Evolutionary conservation across 257 asterid species (phyloP).

Genomic region (Euphrasia confusa): DNA sequence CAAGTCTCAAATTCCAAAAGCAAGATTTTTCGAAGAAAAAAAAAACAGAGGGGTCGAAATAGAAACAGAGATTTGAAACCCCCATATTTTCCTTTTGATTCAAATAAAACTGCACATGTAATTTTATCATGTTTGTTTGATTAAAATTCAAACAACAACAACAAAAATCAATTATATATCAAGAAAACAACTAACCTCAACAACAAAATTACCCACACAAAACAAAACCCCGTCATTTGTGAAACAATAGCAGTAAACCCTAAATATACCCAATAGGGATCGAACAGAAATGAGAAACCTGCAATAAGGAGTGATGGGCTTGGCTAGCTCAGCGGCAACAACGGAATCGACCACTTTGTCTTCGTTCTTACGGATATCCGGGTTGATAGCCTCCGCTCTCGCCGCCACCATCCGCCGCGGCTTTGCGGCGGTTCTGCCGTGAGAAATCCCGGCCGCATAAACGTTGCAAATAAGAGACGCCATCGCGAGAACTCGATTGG

Average conservation of each 20-base stretch:
- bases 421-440: conserved; percentile 26
- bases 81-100: too few species aligned
- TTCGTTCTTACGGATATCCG: conserved; percentile 75
- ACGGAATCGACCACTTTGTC: conserved; percentile 88
- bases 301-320: conserved; percentile 91
- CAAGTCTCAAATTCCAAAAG: not conserved
- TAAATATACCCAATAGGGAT: not conserved
- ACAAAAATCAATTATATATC: not conserved
- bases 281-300: conserved; percentile 37
- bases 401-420: conserved; percentile 66
- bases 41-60: too few species aligned
- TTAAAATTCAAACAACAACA: not conserved
- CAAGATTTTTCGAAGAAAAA: too few species aligned
- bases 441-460: conserved; percentile 26
- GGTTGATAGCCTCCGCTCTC: conserved; percentile 71
- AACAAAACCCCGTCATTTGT: too few species aligned
- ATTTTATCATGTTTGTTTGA: too few species aligned
- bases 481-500: conserved; percentile 26
- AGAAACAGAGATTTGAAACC: too few species aligned
- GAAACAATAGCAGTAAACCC: not conserved
- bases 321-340: conserved; percentile 62
- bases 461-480: conserved; percentile 46
- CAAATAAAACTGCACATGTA: too few species aligned
- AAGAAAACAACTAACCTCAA: too few species aligned
- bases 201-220: too few species aligned